These are phyloP conservation scores for Multifurca ochricompacta DNA, from an alignment of 768 basidiomycete species.

Conservation along the genomic window DNA sequence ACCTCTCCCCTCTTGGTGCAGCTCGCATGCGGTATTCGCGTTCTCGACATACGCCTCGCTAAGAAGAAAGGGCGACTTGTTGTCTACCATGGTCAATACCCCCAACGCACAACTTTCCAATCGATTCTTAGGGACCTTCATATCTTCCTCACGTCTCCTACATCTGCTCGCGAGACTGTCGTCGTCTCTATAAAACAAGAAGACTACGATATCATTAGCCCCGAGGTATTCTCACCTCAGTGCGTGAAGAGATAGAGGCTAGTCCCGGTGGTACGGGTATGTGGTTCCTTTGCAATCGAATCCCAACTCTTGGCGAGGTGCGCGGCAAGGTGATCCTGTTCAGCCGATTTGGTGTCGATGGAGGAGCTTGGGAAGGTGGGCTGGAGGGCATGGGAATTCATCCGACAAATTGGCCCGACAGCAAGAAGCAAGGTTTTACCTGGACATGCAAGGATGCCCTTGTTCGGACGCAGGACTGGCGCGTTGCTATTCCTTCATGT, in stretches of 20 bases:
- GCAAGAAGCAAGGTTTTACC: slow-evolving; percentile 57
- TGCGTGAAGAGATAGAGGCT: slow-evolving; percentile 53
- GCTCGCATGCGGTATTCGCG: slow-evolving; percentile 68
- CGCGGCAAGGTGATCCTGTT: slow-evolving; percentile 81
- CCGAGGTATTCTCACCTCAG: slow-evolving; percentile 52
- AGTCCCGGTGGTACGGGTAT: slow-evolving; percentile 48
- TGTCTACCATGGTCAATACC: slow-evolving; percentile 74
- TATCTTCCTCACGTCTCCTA: slow-evolving; percentile 52
- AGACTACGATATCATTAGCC: slow-evolving; percentile 44
- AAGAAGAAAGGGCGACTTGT: slow-evolving; percentile 56
- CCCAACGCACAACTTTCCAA: slow-evolving; percentile 60
- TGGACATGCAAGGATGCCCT: slow-evolving; percentile 68
- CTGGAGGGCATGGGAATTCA: slow-evolving; percentile 78
- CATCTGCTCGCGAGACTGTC: slow-evolving; percentile 60
- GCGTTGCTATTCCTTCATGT: slow-evolving; percentile 15
- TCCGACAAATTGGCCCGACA: slow-evolving; percentile 82
- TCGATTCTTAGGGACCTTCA: slow-evolving; percentile 55
- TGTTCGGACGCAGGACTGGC: slow-evolving; percentile 86
- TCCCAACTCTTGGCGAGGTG: slow-evolving; percentile 77
- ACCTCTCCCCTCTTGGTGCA: slow-evolving; percentile 57
- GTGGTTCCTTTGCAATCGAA: slow-evolving; percentile 79
- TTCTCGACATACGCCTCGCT: slow-evolving; percentile 74
- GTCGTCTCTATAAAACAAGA: slow-evolving; percentile 91
- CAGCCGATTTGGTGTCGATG: slow-evolving; percentile 73
- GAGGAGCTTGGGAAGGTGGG: slow-evolving; percentile 60